Evolutionary conservation across 1,284 basidiomycete species (phyloP).

Genomic region (Ceratobasidium papillatum): DNA sequence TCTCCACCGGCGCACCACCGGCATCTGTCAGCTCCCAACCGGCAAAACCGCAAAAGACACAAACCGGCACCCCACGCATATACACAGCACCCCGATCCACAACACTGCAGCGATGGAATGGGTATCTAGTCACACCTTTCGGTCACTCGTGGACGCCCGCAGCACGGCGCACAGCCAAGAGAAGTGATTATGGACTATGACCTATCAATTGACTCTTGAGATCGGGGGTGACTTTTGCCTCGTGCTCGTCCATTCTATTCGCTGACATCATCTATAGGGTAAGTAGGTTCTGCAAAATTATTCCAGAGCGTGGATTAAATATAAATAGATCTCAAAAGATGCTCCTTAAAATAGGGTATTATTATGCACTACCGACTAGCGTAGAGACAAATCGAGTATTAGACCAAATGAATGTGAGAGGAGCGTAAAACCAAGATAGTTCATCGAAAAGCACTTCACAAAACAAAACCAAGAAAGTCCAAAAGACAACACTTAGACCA

Average conservation of each 20-base stretch:
- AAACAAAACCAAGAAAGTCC: not conserved
- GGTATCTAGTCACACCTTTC: not conserved
- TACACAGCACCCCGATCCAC: no score
- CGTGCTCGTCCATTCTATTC: not conserved
- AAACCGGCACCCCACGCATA: not conserved
- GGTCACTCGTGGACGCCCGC: not conserved
- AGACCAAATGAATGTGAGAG: not conserved
- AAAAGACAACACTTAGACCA: conserved; percentile 5
- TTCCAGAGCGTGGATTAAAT: no score
- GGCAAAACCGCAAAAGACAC: not conserved
- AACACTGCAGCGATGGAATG: not conserved
- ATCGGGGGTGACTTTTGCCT: no score
- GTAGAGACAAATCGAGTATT: no score
- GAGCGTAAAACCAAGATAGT: not conserved
- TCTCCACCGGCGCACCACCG: not conserved
- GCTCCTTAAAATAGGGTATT: not conserved
- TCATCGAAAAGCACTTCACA: not conserved
- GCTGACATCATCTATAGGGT: not conserved
- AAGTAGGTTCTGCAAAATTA: no score
- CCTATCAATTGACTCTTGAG: no score
- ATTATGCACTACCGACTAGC: not conserved
- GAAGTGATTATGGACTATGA: not conserved
- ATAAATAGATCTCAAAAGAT: not conserved
- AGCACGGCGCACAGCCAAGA: not conserved
- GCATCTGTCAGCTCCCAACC: not conserved